These are phyloP conservation scores for Metschnikowia proteae DNA, from an alignment of 805 yeast species.

Conservation along the genomic window DNA sequence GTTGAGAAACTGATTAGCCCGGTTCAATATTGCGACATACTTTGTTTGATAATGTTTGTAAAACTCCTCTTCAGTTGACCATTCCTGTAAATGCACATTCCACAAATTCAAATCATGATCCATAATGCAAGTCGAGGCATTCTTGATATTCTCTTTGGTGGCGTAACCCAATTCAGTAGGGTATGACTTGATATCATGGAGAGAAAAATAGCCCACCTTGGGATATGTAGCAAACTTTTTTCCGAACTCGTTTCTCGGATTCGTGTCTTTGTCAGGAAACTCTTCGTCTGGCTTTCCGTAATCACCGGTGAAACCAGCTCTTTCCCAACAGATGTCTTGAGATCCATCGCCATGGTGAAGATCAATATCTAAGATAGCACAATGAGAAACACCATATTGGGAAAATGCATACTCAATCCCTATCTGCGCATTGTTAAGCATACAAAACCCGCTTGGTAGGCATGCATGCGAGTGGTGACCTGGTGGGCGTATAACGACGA, in stretches of 20 bases:
- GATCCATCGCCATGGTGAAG: slow-evolving; percentile 89
- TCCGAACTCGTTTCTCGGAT: slow-evolving; percentile 47
- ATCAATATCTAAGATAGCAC: slow-evolving; percentile 78
- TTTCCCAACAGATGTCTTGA: slow-evolving; percentile 80
- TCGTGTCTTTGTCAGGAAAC: slow-evolving; percentile 29
- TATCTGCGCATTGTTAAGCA: slow-evolving; percentile 76
- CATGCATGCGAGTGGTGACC: slow-evolving; percentile 86
- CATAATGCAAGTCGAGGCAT: slow-evolving; percentile 74
- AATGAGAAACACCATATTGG: slow-evolving; percentile 66
- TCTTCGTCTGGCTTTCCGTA: slow-evolving; percentile 47
- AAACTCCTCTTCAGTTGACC: slow-evolving; percentile 62
- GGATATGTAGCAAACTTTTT: slow-evolving; percentile 46
- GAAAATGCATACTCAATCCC: slow-evolving; percentile 73
- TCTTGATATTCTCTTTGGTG: slow-evolving; percentile 61
- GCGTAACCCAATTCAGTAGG: slow-evolving; percentile 82
- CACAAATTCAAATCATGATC: slow-evolving; percentile 77
- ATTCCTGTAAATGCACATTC: slow-evolving; percentile 77
- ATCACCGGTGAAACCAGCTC: slow-evolving; percentile 56
- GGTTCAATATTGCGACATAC: slow-evolving; percentile 57
- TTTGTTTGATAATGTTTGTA: slow-evolving; percentile 54
- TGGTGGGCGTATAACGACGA: slow-evolving; percentile 73
- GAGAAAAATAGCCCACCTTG: slow-evolving; percentile 74
- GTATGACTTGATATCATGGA: slow-evolving; percentile 82
- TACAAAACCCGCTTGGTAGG: slow-evolving; percentile 81
- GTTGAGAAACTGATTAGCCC: slow-evolving; percentile 64